Conservation (phyloP, 495 filamentous ascomycete genomes). For the Bacidia gigantensis region DNA sequence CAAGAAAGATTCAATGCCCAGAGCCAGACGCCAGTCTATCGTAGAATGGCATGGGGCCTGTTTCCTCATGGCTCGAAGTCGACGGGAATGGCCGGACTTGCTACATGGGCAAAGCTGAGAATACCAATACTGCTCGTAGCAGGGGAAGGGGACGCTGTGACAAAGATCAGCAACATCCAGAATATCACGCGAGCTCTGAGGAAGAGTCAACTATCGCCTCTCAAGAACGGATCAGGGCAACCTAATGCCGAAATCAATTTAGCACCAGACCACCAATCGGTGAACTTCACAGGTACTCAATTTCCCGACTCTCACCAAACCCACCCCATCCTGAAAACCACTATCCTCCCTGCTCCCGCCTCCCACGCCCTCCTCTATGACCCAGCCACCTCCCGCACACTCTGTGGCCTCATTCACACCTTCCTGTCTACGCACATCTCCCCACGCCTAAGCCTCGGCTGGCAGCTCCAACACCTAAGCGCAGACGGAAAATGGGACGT, state of each 20-base stretch:
- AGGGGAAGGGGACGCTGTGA: constrained; percentile 63
- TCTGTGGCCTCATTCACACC: constrained; percentile 68
- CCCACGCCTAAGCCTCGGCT: constrained; percentile 62
- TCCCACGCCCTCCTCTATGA: constrained; percentile 77
- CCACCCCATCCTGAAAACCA: constrained; percentile 47
- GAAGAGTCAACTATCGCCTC: constrained; percentile 3
- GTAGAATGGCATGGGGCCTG: constrained; percentile 65
- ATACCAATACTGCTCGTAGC: constrained; percentile 66
- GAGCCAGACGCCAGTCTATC: constrained; percentile 66
- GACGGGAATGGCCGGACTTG: constrained; percentile 54
- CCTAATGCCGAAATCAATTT: no score
- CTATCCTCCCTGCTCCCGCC: constrained; percentile 62
- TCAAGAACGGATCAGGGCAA: not conserved
- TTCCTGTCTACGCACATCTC: constrained; percentile 67
- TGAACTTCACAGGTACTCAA: no score
- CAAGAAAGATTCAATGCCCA: constrained; percentile 77
- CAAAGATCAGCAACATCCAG: constrained; percentile 52
- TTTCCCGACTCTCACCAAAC: not conserved
- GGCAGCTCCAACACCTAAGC: constrained; percentile 79
- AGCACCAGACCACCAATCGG: no score
- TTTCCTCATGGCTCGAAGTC: constrained; percentile 39
- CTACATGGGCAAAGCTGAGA: constrained; percentile 59
- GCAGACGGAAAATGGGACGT: constrained; percentile 94
- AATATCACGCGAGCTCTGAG: constrained; percentile 52
- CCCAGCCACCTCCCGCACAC: constrained; percentile 55